phyloP scores from a whole-genome alignment of 148 eudicot species.

The Rhododendron molle region DNA sequence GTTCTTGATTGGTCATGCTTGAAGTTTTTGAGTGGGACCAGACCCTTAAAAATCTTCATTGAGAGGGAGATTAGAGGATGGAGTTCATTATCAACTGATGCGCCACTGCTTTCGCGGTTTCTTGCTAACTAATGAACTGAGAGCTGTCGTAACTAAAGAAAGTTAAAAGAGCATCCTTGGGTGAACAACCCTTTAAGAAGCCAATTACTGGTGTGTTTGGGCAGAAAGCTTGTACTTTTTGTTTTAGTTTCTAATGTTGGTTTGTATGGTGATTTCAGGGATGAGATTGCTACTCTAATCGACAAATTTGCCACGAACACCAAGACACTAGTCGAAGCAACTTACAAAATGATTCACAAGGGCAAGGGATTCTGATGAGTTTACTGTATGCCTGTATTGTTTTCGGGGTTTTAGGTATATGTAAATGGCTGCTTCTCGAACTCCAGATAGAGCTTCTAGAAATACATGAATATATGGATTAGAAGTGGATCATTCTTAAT shows the following conservation, averaged over 20 bases:
- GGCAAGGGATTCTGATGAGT: slow-evolving; percentile 42
- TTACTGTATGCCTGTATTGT: not conserved
- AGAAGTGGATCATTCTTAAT: not conserved
- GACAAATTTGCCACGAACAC: slow-evolving; percentile 66
- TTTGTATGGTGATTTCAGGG: slow-evolving; percentile 36
- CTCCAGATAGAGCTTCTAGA: not conserved
- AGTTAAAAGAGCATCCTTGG: not conserved
- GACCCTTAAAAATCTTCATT: no score
- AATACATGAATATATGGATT: not conserved
- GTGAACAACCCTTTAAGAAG: not conserved
- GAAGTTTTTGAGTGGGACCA: not conserved
- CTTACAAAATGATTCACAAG: slow-evolving; percentile 68
- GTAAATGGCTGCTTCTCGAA: not conserved
- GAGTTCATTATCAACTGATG: not conserved
- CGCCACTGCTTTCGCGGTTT: no score
- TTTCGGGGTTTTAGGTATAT: not conserved
- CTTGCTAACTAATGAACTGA: not conserved
- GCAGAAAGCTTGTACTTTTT: not conserved
- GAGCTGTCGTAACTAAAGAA: not conserved
- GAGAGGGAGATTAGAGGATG: not conserved
- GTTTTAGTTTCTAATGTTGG: not conserved
- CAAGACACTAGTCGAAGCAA: slow-evolving; percentile 51
- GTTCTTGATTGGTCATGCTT: not conserved
- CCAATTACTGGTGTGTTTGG: not conserved
- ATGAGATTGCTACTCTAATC: slow-evolving; percentile 53